phyloP scores from a whole-genome alignment of 2,329 filamentous ascomycete genomes.

The Rhynchosporium agropyri region DNA sequence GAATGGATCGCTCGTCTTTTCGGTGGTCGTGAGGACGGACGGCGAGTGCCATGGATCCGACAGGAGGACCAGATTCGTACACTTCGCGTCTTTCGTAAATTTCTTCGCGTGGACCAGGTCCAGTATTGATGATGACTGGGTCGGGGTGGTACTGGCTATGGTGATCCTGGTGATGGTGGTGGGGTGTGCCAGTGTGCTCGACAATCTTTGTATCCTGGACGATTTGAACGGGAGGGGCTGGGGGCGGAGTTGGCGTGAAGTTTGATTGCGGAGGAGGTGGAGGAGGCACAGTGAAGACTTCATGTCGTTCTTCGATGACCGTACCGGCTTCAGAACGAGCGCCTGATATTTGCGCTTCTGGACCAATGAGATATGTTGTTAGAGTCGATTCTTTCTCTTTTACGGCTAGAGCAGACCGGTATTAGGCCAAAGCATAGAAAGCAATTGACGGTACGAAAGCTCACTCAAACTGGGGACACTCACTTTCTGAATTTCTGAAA shows the following conservation, averaged over 20 bases:
- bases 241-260: conserved; percentile 30
- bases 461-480: conserved; percentile 32
- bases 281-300: conserved; percentile 45
- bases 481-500: conserved; percentile 60
- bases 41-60: conserved; percentile 49
- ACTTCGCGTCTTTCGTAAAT: conserved; percentile 34
- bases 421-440: conserved; percentile 25
- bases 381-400: conserved; percentile 28
- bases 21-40: conserved; percentile 44
- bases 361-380: conserved; percentile 34
- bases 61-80: conserved; percentile 32
- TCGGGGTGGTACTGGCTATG: conserved; percentile 40
- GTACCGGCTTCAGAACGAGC: conserved; percentile 52
- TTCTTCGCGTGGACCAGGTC: conserved; percentile 42
- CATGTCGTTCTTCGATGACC: conserved; percentile 52
- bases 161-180: conserved; percentile 37
- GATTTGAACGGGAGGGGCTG: conserved; percentile 43
- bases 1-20: conserved; percentile 59
- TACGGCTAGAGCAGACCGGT: conserved; percentile 18
- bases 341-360: conserved; percentile 42
- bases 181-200: conserved; percentile 32
- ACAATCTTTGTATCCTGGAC: conserved; percentile 51
- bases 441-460: conserved; percentile 7
- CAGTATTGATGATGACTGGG: conserved; percentile 49
- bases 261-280: conserved; percentile 25